Evolutionary conservation across 306 rosid species (phyloP).

Genomic region (Psophocarpus tetragonolobus): DNA sequence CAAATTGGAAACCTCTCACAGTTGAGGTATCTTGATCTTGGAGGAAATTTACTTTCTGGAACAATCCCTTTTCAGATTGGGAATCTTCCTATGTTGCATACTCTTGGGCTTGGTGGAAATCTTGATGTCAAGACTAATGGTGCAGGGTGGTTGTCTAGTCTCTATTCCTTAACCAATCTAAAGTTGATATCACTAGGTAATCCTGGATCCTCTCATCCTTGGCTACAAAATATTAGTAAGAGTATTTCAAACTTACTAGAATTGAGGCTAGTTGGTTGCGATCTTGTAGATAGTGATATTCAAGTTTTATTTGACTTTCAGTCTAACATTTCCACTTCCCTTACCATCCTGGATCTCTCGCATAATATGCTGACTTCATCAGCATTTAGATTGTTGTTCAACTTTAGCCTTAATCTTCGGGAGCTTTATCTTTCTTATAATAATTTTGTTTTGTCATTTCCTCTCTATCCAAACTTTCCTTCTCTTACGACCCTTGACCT

Average conservation of each 20-base stretch:
- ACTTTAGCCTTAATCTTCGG: neutral
- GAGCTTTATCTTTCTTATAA: neutral
- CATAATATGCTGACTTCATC: neutral
- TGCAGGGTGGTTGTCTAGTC: neutral
- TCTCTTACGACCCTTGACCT: neutral
- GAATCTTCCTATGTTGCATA: neutral
- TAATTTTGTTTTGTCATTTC: neutral
- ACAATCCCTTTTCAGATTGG: constrained; percentile 6
- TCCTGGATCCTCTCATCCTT: neutral
- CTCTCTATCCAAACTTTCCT: neutral
- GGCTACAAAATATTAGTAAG: neutral
- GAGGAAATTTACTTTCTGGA: neutral
- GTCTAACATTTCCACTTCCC: neutral
- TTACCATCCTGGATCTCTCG: constrained; percentile 12
- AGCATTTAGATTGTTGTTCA: neutral
- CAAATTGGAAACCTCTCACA: neutral
- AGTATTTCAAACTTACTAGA: neutral
- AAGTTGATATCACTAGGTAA: neutral
- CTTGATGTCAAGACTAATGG: neutral
- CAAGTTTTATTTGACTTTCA: neutral
- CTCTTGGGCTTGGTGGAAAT: neutral
- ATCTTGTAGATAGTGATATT: neutral
- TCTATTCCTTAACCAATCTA: neutral
- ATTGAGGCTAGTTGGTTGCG: neutral
- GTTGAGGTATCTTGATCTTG: neutral